Evolutionary conservation across 805 yeast species (phyloP).

Genomic region (Candida nonsorbophila): DNA sequence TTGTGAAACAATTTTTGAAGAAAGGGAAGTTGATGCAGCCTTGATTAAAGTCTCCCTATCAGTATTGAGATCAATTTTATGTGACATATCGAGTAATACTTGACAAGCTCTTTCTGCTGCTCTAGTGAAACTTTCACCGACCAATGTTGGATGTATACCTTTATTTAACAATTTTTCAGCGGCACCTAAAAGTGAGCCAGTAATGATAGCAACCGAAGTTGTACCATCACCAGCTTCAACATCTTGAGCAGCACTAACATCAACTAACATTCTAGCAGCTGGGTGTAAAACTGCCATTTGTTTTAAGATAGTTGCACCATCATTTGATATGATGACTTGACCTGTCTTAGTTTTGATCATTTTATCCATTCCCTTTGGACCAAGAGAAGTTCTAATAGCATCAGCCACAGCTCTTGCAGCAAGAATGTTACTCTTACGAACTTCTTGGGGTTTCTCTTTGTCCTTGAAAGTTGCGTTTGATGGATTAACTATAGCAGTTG

Average conservation of each 20-base stretch:
- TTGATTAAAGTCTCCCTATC: constrained; percentile 81
- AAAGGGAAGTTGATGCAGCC: constrained; percentile 92
- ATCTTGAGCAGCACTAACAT: constrained; percentile 95
- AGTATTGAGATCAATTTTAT: constrained; percentile 64
- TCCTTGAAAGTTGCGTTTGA: constrained; percentile 88
- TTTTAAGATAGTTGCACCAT: constrained; percentile 93
- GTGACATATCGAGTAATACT: constrained; percentile 79
- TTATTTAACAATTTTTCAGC: constrained; percentile 85
- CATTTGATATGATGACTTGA: constrained; percentile 91
- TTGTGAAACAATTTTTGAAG: constrained; percentile 94
- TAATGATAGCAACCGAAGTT: constrained; percentile 90
- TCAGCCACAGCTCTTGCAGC: constrained; percentile 96
- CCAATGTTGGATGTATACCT: constrained; percentile 93
- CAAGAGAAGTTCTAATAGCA: constrained; percentile 90
- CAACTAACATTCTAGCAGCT: constrained; percentile 95
- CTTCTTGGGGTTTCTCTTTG: constrained; percentile 93
- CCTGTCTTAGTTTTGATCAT: constrained; percentile 95
- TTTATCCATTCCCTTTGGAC: constrained; percentile 99
- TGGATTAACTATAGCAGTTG: constrained; percentile 28
- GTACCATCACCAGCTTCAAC: constrained; percentile 99
- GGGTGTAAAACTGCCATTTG: constrained; percentile 99
- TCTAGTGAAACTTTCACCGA: constrained; percentile 88
- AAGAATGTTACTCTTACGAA: constrained; percentile 78
- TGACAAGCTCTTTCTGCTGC: constrained; percentile 84
- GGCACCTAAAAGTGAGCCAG: constrained; percentile 92